Evolutionary conservation across 1,139 yeast genomes (phyloP).

Genomic region (Sugiyamaella castrensis): DNA sequence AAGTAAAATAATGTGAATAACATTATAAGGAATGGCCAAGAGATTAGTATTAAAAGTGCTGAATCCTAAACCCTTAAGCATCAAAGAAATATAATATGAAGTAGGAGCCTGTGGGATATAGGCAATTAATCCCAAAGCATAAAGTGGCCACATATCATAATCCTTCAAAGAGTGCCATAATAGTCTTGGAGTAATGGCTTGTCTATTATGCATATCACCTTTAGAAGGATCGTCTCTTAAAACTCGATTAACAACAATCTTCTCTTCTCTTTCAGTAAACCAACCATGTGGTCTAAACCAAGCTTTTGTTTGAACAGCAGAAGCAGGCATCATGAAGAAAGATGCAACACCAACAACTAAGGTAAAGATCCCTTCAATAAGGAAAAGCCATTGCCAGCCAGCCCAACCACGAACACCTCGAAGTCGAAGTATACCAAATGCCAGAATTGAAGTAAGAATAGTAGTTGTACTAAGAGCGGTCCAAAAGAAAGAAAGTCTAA

Average conservation of each 20-base stretch:
- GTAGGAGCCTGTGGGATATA: conserved; percentile 45
- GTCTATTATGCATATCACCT: conserved; percentile 66
- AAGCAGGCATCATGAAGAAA: conserved; percentile 53
- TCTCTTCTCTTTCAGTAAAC: conserved; percentile 61
- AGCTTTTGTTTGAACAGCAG: conserved; percentile 52
- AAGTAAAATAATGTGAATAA: conserved; percentile 43
- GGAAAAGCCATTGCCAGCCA: conserved; percentile 68
- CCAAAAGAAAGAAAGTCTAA: conserved; percentile 50
- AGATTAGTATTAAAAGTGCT: conserved; percentile 52
- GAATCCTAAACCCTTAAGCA: conserved; percentile 52
- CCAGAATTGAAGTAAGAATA: conserved; percentile 41
- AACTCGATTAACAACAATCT: conserved; percentile 59
- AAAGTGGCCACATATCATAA: conserved; percentile 60
- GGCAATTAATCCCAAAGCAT: conserved; percentile 48
- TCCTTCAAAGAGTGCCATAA: conserved; percentile 47
- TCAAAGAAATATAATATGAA: conserved; percentile 48
- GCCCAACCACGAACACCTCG: conserved; percentile 39
- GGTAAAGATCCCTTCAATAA: conserved; percentile 62
- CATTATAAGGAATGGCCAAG: conserved; percentile 50
- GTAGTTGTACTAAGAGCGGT: conserved; percentile 34
- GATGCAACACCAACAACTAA: conserved; percentile 49
- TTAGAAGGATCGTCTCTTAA: conserved; percentile 67
- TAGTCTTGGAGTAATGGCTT: conserved; percentile 45
- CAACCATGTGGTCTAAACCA: conserved; percentile 56
- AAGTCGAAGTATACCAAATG: conserved; percentile 46